A percentile compares a stretch with the other conserved stretches of the same genome.
Conservation (phyloP, 73 alveolate genomes). For the Paramecium octaurelia region DNA sequence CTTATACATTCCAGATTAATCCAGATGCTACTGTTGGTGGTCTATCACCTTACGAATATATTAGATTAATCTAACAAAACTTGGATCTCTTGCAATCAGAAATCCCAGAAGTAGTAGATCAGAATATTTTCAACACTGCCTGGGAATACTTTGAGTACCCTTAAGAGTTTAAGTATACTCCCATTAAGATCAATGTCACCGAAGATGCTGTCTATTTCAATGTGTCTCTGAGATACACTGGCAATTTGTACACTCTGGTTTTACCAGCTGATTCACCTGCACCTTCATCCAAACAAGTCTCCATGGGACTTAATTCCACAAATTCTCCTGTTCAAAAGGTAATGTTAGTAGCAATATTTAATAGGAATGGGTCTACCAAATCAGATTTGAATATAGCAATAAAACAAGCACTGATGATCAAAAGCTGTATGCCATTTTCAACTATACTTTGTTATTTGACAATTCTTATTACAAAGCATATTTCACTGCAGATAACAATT, state of each 20-base stretch:
- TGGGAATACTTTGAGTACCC: slow-evolving; percentile 32
- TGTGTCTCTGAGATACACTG: slow-evolving; percentile 45
- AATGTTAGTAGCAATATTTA: not conserved
- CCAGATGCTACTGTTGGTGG: slow-evolving; percentile 49
- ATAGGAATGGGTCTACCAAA: not conserved
- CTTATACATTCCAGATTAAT: not conserved
- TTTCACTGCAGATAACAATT: slow-evolving; percentile 40
- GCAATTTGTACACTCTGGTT: slow-evolving; percentile 17
- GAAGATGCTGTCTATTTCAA: slow-evolving; percentile 34
- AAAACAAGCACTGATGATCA: slow-evolving; percentile 38
- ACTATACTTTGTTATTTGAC: slow-evolving; percentile 10
- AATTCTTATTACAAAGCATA: slow-evolving; percentile 52
- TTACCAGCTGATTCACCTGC: not conserved
- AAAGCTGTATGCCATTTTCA: not conserved
- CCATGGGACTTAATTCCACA: slow-evolving; percentile 35
- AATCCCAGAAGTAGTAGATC: slow-evolving; percentile 23
- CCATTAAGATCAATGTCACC: not conserved
- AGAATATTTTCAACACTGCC: slow-evolving; percentile 22
- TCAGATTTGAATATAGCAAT: slow-evolving; percentile 8
- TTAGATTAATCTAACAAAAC: not conserved
- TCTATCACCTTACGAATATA: slow-evolving; percentile 37
- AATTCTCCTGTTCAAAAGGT: slow-evolving; percentile 5
- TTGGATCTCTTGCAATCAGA: slow-evolving; percentile 15
- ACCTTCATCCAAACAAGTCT: slow-evolving; percentile 50
- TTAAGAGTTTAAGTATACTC: slow-evolving; percentile 47